Base-by-base conservation (phyloP, 2,329 filamentous ascomycete species). In the Colletotrichum siamense region DNA sequence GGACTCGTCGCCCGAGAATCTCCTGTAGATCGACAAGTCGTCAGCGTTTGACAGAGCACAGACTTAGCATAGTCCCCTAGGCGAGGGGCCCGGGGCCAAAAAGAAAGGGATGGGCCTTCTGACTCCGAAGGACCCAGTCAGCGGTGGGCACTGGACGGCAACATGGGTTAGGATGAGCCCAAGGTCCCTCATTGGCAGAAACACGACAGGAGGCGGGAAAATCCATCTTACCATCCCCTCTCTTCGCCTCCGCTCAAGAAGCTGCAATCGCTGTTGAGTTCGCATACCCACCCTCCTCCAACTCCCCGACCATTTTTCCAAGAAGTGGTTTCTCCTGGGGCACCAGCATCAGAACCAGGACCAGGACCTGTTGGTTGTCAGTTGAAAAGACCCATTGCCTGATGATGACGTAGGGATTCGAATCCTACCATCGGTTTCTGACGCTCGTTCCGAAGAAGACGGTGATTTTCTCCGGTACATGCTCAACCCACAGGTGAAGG, bases 191-290 rank as follows among this genome's bases (percentile, higher is more conserved):
- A 76, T 76, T 68, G 62, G 73, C 30, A 62, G 36, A 32, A 69
- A 39, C 36, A 22, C 52, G 62, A 69, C 59, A 64, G 65, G 67
- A 62, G 61, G 71, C 65, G 70, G 65, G 65, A 52, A 73, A 69
- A 34, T 77, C 59, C 61, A 74, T 88, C 90, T 83, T 81, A 97
- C 96, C 96, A 99, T 82, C 96, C 96, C 87, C 96, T 90, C 85
- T 99, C 96, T 80, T 94, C 94, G 9, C 96, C 96, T 71, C 91
- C 90, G 70, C 89, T 92, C 79, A 99, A 87, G 85, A 96, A 98
- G 76, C 91, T 93, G 81, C 96, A 98, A 83, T 98, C 95, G 18
- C 95, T 95, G 86, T 98, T 96, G 69, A 91, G 83, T 76, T 92
- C 90, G 82, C 95, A 96, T 55, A 92, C 89, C 96, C 96, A 99